Percentiles rank a stretch among this genome's conserved stretches.
These are phyloP conservation scores for Cicer judaicum DNA, from an alignment of 306 rosid species.

Conservation along the genomic window DNA sequence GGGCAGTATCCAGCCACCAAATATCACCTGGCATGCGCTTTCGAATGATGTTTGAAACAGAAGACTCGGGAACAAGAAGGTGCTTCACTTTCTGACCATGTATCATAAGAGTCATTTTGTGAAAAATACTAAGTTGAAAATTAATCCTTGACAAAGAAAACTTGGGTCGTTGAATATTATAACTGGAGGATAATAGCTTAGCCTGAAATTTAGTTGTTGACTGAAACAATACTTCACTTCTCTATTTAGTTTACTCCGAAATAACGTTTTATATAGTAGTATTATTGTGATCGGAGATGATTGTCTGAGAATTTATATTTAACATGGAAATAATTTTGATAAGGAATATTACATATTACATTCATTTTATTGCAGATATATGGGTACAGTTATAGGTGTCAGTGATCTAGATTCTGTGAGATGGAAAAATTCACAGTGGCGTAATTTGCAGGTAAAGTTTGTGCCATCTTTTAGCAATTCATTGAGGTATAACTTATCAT, in stretches of 20 bases:
- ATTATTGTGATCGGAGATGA: neutral
- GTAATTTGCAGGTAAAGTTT: slow-evolving; percentile 81
- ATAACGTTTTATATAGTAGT: neutral
- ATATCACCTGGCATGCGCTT: slow-evolving; percentile 95
- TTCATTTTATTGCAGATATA: slow-evolving; percentile 65
- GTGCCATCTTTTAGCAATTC: slow-evolving; percentile 21
- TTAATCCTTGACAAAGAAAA: slow-evolving; percentile 24
- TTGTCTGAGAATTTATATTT: slow-evolving; percentile 12
- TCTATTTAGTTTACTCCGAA: neutral
- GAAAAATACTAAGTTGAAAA: slow-evolving; percentile 9
- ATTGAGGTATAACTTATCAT: neutral
- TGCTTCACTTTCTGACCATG: slow-evolving; percentile 46
- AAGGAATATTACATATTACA: neutral
- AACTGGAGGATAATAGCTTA: slow-evolving; percentile 26
- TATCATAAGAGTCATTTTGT: neutral
- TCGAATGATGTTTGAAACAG: slow-evolving; percentile 97
- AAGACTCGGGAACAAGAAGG: slow-evolving; percentile 99
- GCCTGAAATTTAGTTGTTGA: slow-evolving; percentile 14
- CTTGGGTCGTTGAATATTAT: slow-evolving; percentile 28
- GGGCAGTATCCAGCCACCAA: slow-evolving; percentile 91
- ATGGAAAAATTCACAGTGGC: slow-evolving; percentile 99
- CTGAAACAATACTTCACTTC: neutral
- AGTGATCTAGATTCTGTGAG: slow-evolving; percentile 89
- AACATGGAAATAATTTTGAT: slow-evolving; percentile 22
- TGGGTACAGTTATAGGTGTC: slow-evolving; percentile 97